These are phyloP conservation scores for Thyridium curvatum DNA, from an alignment of 2,329 filamentous ascomycete genomes.

Conservation along the genomic window DNA sequence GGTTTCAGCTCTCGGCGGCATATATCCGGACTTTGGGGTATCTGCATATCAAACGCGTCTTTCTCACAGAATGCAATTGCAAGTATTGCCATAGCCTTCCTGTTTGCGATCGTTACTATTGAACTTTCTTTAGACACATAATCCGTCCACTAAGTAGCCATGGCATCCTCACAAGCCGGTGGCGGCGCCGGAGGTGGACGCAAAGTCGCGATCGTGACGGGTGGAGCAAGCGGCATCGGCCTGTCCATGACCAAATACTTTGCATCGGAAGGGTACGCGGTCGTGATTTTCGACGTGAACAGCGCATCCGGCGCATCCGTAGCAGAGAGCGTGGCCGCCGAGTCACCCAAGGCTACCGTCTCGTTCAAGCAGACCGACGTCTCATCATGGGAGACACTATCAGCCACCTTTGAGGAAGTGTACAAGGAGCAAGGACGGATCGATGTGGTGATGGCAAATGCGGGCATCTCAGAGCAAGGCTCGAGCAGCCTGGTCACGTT, in stretches of 20 bases:
- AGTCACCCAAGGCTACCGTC: conserved; percentile 16
- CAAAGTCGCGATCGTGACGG: conserved; percentile 24
- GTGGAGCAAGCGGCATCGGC: conserved; percentile 28
- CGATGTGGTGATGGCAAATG: conserved; percentile 43
- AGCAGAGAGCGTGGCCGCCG: conserved; percentile 14
- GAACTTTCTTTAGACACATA: no score
- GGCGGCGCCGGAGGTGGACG: background rate
- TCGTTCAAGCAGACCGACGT: conserved; percentile 28
- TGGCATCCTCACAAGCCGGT: background rate
- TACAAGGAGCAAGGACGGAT: conserved; percentile 18
- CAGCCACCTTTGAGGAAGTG: conserved; percentile 18
- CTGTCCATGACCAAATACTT: conserved; percentile 25
- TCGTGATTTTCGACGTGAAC: conserved; percentile 27
- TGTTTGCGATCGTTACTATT: no score
- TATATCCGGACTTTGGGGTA: no score
- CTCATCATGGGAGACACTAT: conserved; percentile 26
- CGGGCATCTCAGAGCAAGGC: conserved; percentile 37
- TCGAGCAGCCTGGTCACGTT: conserved; percentile 18
- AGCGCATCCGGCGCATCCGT: conserved; percentile 14
- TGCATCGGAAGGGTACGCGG: conserved; percentile 21
- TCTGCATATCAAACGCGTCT: no score
- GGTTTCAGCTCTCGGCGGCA: no score
- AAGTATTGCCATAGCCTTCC: no score
- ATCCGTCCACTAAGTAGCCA: no score
- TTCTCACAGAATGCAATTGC: no score